These are phyloP conservation scores for Lentinula sp. DNA, from an alignment of 768 basidiomycete species.

Conservation along the genomic window DNA sequence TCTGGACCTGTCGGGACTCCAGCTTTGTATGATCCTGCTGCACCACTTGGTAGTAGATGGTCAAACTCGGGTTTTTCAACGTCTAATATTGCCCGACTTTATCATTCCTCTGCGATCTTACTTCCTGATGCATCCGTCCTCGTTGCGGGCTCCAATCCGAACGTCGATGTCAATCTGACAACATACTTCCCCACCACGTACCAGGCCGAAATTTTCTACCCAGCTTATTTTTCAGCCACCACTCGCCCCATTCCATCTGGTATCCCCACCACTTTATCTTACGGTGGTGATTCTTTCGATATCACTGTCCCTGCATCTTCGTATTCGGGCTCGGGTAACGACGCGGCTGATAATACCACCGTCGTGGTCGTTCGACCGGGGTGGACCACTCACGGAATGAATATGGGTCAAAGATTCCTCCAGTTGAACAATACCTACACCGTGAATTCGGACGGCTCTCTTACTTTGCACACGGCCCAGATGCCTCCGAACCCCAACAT, in stretches of 20 bases:
- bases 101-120: slow-evolving; percentile 89
- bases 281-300: slow-evolving; percentile 81
- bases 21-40: slow-evolving; percentile 78
- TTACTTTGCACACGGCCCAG: slow-evolving; percentile 76
- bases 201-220: slow-evolving; percentile 85
- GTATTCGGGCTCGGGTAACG: slow-evolving; percentile 62
- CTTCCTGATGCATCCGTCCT: slow-evolving; percentile 84
- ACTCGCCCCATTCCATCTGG: slow-evolving; percentile 66
- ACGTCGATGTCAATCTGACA: slow-evolving; percentile 69
- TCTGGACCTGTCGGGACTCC: slow-evolving; percentile 74
- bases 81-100: slow-evolving; percentile 71
- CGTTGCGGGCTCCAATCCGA: slow-evolving; percentile 91
- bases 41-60: slow-evolving; percentile 68
- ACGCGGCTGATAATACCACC: slow-evolving; percentile 66
- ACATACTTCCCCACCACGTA: slow-evolving; percentile 73
- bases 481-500: slow-evolving; percentile 80
- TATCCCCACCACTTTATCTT: slow-evolving; percentile 68
- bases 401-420: slow-evolving; percentile 78
- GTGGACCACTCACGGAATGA: slow-evolving; percentile 82
- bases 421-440: slow-evolving; percentile 85
- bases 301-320: slow-evolving; percentile 60
- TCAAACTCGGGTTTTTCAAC: slow-evolving; percentile 57
- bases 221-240: slow-evolving; percentile 71
- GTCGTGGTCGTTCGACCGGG: slow-evolving; percentile 82
- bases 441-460: slow-evolving; percentile 70